Conservation (phyloP, 805 yeast species). For the Metschnikowia cubensis region DNA sequence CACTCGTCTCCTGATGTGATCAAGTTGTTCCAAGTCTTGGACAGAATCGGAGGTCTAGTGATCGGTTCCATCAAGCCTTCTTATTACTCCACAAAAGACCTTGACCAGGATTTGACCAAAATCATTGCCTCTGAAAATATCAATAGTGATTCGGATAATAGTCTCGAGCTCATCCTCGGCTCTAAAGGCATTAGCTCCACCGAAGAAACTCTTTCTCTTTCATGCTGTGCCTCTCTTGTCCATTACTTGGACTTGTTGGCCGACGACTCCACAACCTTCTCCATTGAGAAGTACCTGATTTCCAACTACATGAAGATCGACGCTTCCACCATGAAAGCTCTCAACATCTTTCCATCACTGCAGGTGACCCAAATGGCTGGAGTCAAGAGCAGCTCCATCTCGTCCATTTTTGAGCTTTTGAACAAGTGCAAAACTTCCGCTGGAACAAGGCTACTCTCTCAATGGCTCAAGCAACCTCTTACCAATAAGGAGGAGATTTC, state of each 20-base stretch:
- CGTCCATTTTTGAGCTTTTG: slow-evolving; percentile 73
- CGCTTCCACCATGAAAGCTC: slow-evolving; percentile 81
- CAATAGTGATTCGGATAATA: slow-evolving; percentile 26
- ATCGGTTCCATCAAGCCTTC: slow-evolving; percentile 55
- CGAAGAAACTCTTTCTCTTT: slow-evolving; percentile 48
- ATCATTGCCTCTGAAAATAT: slow-evolving; percentile 43
- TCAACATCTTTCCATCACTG: slow-evolving; percentile 70
- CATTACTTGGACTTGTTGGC: slow-evolving; percentile 65
- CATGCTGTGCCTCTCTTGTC: slow-evolving; percentile 65
- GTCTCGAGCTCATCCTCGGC: slow-evolving; percentile 44
- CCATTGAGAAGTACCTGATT: slow-evolving; percentile 64
- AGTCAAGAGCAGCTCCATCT: slow-evolving; percentile 23
- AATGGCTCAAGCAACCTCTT: slow-evolving; percentile 95
- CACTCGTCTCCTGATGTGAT: slow-evolving; percentile 49
- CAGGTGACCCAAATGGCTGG: slow-evolving; percentile 14
- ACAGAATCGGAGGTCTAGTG: slow-evolving; percentile 69
- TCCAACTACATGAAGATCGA: slow-evolving; percentile 87
- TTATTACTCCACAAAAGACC: slow-evolving; percentile 60
- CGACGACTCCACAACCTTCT: slow-evolving; percentile 51
- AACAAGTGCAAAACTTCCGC: slow-evolving; percentile 86
- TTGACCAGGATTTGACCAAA: slow-evolving; percentile 74
- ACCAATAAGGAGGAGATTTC: slow-evolving; percentile 57
- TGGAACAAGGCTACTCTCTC: slow-evolving; percentile 84
- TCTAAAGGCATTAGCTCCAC: slow-evolving; percentile 49
- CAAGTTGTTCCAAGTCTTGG: slow-evolving; percentile 67